Conservation (phyloP, 2,329 filamentous ascomycete genomes). For the Talaromyces sp. region DNA sequence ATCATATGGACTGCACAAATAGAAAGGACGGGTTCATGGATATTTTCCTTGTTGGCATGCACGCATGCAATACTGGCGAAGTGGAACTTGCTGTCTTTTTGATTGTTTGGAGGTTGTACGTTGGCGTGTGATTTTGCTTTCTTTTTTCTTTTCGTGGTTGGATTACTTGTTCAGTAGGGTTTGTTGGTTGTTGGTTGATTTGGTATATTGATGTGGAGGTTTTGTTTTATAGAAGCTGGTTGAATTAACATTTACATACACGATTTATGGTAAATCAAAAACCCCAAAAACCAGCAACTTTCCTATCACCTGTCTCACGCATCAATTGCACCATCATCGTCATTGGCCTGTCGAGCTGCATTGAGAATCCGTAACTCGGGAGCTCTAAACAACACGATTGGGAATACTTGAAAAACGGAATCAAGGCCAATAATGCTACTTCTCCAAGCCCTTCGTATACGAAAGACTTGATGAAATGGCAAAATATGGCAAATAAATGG, state of each 20-base stretch:
- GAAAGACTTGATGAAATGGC: conserved; percentile 4
- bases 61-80: background rate
- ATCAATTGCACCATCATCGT: no score
- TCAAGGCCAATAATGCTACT: background rate
- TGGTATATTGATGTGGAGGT: background rate
- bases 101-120: background rate
- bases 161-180: background rate
- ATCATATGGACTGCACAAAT: background rate
- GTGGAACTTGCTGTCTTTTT: background rate
- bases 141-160: background rate
- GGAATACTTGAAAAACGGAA: no score
- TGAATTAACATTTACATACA: background rate
- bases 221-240: background rate
- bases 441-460: conserved; percentile 7
- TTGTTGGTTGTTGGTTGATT: background rate
- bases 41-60: background rate
- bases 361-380: no score
- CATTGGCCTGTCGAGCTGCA: no score
- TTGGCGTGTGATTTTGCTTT: background rate
- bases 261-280: no score
- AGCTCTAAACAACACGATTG: no score
- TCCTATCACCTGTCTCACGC: no score
- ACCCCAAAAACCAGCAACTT: no score
- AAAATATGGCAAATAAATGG: conserved; percentile 2
- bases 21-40: background rate